These are phyloP conservation scores for Polygonum aviculare DNA, from an alignment of 148 eudicot species.

Conservation along the genomic window DNA sequence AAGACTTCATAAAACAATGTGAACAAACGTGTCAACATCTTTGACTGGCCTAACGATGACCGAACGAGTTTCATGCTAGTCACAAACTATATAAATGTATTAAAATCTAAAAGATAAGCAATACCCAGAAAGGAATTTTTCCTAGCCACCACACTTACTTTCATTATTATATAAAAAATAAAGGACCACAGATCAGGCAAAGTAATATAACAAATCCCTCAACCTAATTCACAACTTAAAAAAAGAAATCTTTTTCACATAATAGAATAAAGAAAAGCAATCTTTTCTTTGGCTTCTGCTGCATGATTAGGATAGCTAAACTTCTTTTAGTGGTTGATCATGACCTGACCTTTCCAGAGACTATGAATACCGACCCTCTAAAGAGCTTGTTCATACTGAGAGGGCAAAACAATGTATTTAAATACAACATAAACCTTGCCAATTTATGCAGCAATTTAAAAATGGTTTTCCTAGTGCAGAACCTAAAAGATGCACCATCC, in stretches of 20 bases:
- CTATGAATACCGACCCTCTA: not conserved
- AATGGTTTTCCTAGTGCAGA: not conserved
- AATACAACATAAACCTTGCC: not conserved
- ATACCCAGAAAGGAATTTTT: slow-evolving; percentile 5
- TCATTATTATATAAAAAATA: not conserved
- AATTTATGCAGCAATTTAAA: not conserved
- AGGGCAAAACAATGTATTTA: not conserved
- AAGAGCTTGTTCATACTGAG: slow-evolving; percentile 1
- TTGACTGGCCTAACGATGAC: slow-evolving; percentile 8
- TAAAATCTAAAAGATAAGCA: not conserved
- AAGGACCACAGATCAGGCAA: not conserved
- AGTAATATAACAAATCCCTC: not conserved
- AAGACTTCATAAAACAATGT: not conserved
- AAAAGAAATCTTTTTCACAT: not conserved
- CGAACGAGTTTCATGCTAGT: slow-evolving; percentile 1
- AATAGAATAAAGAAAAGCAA: not conserved
- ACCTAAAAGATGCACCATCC: not conserved
- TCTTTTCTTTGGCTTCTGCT: slow-evolving; percentile 9
- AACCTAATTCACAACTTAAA: slow-evolving; percentile 2
- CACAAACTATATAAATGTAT: slow-evolving; percentile 1
- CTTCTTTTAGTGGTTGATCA: not conserved
- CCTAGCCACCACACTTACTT: slow-evolving; percentile 2
- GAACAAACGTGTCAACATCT: slow-evolving; percentile 3
- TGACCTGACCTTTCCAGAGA: not conserved
- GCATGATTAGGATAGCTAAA: not conserved